A percentile compares a stretch with the other conserved stretches of the same genome.
These are phyloP conservation scores for Chlamydomonas sphaeroides DNA, from an alignment of 139 green algal species.

Conservation along the genomic window DNA sequence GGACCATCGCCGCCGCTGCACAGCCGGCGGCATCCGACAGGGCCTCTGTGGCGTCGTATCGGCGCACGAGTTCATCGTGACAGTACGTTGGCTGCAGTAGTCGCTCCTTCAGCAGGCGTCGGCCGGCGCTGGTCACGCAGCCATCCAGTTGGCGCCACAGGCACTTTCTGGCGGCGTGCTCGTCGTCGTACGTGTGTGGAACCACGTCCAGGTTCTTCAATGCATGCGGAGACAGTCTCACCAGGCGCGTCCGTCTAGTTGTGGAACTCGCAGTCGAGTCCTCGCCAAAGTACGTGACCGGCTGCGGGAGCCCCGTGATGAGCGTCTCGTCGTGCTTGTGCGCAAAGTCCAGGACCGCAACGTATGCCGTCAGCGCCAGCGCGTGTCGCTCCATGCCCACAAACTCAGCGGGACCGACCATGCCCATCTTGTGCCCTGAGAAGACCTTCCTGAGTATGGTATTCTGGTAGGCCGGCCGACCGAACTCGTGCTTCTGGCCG, in stretches of 20 bases:
- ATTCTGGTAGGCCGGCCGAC: neutral
- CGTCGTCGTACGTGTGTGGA: neutral
- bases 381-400: neutral
- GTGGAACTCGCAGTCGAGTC: too few relatives aligned
- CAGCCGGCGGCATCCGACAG: too few relatives aligned
- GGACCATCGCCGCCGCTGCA: too few relatives aligned
- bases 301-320: neutral
- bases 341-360: neutral
- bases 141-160: neutral
- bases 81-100: neutral
- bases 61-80: neutral
- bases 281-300: neutral
- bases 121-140: neutral
- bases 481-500: neutral
- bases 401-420: neutral
- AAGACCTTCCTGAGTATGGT: neutral
- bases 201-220: neutral
- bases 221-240: neutral
- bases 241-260: too few relatives aligned
- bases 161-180: too few relatives aligned
- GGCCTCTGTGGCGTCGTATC: neutral
- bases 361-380: neutral
- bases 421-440: neutral
- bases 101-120: neutral
- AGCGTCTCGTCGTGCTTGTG: neutral